Conservation (phyloP, 1,284 basidiomycete species). For the Coniferiporia weirii region DNA sequence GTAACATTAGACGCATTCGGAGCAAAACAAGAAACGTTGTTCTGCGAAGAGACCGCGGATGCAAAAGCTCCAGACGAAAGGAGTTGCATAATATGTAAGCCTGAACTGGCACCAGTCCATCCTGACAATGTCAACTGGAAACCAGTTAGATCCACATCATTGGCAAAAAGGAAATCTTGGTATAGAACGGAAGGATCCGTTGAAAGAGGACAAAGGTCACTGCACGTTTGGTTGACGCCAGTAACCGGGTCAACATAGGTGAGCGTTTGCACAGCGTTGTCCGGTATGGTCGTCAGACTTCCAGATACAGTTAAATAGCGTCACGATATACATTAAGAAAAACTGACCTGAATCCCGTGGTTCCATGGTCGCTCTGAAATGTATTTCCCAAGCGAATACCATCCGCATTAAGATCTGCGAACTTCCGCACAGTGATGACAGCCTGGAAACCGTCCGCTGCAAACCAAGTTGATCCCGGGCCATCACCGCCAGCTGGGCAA, state of each 20-base stretch:
- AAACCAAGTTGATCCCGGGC: slow-evolving; percentile 81
- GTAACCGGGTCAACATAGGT: slow-evolving; percentile 75
- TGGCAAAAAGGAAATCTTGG: slow-evolving; percentile 82
- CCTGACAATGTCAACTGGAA: slow-evolving; percentile 76
- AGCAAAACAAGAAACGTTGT: slow-evolving; percentile 70
- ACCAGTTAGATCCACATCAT: slow-evolving; percentile 66
- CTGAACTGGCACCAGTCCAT: slow-evolving; percentile 76
- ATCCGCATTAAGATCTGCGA: slow-evolving; percentile 63
- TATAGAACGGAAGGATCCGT: slow-evolving; percentile 71
- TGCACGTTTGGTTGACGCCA: slow-evolving; percentile 69
- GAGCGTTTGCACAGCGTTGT: slow-evolving; percentile 76
- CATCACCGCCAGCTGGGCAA: slow-evolving; percentile 79
- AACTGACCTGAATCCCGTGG: slow-evolving; percentile 77
- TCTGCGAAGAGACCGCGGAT: slow-evolving; percentile 57
- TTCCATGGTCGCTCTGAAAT: slow-evolving; percentile 74
- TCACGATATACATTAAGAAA: background rate
- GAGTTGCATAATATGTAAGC: slow-evolving; percentile 84
- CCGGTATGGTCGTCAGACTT: slow-evolving; percentile 82
- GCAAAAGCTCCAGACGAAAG: slow-evolving; percentile 89
- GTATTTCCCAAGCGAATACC: slow-evolving; percentile 92
- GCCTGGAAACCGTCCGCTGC: slow-evolving; percentile 66
- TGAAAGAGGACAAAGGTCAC: slow-evolving; percentile 68
- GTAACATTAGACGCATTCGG: slow-evolving; percentile 61
- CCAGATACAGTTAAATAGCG: slow-evolving; percentile 7
- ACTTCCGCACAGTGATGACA: slow-evolving; percentile 72